Conservation (phyloP, 2,329 filamentous ascomycete species). For the Aspergillus calidoustus region DNA sequence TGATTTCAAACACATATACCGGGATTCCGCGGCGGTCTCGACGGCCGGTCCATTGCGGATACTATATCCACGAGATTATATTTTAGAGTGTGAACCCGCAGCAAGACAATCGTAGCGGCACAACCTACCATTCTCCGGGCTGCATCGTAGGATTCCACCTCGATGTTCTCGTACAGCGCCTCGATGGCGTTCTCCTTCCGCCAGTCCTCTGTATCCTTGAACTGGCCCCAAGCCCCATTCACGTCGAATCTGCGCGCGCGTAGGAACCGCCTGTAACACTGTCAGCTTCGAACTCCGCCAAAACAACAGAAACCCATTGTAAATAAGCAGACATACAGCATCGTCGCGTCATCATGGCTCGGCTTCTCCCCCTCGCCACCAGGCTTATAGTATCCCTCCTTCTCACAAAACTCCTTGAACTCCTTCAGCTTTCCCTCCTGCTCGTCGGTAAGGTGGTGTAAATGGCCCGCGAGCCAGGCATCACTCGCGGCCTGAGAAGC, state of each 20-base stretch:
- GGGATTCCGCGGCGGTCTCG: conserved; percentile 90
- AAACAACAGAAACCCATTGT: background rate
- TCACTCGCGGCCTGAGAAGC: conserved; percentile 42
- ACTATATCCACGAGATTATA: conserved; percentile 54
- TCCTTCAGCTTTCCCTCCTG: conserved; percentile 70
- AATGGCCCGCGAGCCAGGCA: conserved; percentile 64
- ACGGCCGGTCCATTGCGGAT: conserved; percentile 93
- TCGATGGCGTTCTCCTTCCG: conserved; percentile 78
- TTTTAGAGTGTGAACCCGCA: conserved; percentile 1
- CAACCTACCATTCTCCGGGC: conserved; percentile 69
- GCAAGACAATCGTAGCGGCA: background rate
- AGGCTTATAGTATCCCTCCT: conserved; percentile 61
- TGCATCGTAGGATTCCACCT: conserved; percentile 80
- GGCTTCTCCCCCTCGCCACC: conserved; percentile 40
- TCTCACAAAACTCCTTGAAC: conserved; percentile 72
- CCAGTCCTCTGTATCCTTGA: conserved; percentile 88
- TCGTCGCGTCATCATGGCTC: conserved; percentile 53
- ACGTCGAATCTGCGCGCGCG: conserved; percentile 82
- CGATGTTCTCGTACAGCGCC: conserved; percentile 82
- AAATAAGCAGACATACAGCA: conserved; percentile 46
- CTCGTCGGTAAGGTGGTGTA: conserved; percentile 72
- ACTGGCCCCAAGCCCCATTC: conserved; percentile 78
- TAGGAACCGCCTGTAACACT: conserved; percentile 71
- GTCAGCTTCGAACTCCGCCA: background rate
- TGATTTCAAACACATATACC: conserved; percentile 88